These are phyloP conservation scores for Hibiscus mutabilis DNA, from an alignment of 345 rosid genomes.

Conservation along the genomic window DNA sequence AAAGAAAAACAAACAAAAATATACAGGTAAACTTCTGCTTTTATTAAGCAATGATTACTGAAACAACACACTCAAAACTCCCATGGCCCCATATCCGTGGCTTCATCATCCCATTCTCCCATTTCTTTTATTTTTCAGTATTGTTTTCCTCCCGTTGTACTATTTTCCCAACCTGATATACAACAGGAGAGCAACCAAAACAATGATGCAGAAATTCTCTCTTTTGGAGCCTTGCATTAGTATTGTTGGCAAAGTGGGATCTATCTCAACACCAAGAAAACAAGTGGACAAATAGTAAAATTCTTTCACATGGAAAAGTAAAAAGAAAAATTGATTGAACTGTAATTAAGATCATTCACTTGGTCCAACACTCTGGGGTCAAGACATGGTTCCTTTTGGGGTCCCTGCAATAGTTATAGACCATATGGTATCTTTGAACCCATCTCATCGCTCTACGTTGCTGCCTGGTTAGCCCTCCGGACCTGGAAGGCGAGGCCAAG, in stretches of 20 bases:
- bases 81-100: slow-evolving; percentile 6
- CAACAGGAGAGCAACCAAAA: slow-evolving; percentile 7
- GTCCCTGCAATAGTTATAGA: slow-evolving; percentile 79
- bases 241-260: slow-evolving; percentile 11
- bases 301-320: background rate
- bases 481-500: slow-evolving; percentile 63
- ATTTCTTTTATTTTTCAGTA: background rate
- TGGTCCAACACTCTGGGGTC: slow-evolving; percentile 76
- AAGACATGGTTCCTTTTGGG: slow-evolving; percentile 74
- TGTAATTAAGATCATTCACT: background rate
- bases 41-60: slow-evolving; percentile 30
- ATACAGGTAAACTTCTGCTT: slow-evolving; percentile 8
- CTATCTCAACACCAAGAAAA: slow-evolving; percentile 25
- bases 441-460: slow-evolving; percentile 73
- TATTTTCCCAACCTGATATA: background rate
- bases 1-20: background rate
- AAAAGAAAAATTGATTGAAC: background rate
- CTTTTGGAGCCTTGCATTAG: slow-evolving; percentile 14
- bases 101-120: background rate
- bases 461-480: slow-evolving; percentile 57
- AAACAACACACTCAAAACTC: slow-evolving; percentile 10
- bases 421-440: slow-evolving; percentile 61
- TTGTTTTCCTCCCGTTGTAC: background rate
- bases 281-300: background rate
- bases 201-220: background rate